These are phyloP conservation scores for Xerocomellus dryophilus DNA, from an alignment of 768 basidiomycete species.

Conservation along the genomic window DNA sequence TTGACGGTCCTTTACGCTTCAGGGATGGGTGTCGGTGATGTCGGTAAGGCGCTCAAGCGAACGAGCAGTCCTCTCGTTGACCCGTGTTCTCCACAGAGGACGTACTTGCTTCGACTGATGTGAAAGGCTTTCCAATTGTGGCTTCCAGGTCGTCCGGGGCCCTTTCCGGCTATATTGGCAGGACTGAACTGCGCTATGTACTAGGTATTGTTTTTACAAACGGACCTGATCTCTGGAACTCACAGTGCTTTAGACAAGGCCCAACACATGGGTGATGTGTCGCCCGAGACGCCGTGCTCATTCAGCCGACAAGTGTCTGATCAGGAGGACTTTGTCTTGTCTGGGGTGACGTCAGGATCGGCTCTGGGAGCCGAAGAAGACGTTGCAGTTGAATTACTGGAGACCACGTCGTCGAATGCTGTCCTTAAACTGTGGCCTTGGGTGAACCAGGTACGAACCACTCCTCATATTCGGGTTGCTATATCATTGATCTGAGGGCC, in stretches of 20 bases:
- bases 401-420: conserved; percentile 53
- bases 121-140: conserved; percentile 92
- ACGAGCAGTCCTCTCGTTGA: conserved; percentile 1
- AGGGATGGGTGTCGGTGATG: conserved; percentile 72
- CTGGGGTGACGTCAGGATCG: conserved; percentile 42
- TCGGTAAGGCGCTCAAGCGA: conserved; percentile 55
- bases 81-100: conserved; percentile 47
- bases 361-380: conserved; percentile 67
- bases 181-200: conserved; percentile 81
- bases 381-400: conserved; percentile 60
- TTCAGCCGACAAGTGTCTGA: conserved; percentile 57
- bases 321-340: conserved; percentile 47
- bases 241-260: conserved; percentile 58
- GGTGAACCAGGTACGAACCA: conserved; percentile 78
- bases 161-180: conserved; percentile 84
- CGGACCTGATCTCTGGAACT: neutral
- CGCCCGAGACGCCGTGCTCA: conserved; percentile 64
- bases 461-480: neutral
- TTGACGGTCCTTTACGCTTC: conserved; percentile 67
- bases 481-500: neutral
- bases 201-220: conserved; percentile 51
- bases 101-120: conserved; percentile 64
- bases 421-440: conserved; percentile 78
- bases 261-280: conserved; percentile 56
- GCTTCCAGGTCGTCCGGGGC: conserved; percentile 55